These are phyloP conservation scores for Brassica balearica DNA, from an alignment of 441 rosid species.

Conservation along the genomic window DNA sequence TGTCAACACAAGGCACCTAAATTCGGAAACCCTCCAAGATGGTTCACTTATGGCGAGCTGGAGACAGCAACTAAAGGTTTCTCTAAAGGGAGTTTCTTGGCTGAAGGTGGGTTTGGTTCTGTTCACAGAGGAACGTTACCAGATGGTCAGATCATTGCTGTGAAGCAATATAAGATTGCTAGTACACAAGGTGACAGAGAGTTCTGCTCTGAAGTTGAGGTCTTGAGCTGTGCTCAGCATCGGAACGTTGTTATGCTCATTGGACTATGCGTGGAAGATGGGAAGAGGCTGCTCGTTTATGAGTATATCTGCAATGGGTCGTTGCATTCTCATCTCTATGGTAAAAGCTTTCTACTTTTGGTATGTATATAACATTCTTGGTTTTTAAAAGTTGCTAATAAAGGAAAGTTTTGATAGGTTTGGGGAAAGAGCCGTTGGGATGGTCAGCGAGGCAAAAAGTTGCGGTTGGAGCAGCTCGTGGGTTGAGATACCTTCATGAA, in stretches of 20 bases:
- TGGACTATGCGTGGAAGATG: conserved; percentile 71
- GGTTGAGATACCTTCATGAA: conserved; percentile 79
- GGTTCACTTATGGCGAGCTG: conserved; percentile 64
- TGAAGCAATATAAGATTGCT: conserved; percentile 72
- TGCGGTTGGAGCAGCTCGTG: conserved; percentile 83
- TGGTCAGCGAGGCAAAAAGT: conserved; percentile 75
- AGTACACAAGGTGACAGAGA: conserved; percentile 80
- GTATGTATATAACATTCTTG: not conserved
- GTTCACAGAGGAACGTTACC: conserved; percentile 68
- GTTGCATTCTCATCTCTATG: conserved; percentile 75
- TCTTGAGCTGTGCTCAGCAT: conserved; percentile 79
- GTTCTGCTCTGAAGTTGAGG: conserved; percentile 82
- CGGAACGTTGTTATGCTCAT: conserved; percentile 77
- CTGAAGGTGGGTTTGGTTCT: conserved; percentile 84
- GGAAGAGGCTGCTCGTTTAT: conserved; percentile 72
- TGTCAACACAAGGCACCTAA: conserved; percentile 77
- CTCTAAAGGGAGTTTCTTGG: conserved; percentile 66
- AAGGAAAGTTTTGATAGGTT: no score
- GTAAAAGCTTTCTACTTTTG: conserved; percentile 42
- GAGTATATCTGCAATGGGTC: conserved; percentile 79
- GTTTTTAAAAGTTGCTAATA: no score
- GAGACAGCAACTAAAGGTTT: conserved; percentile 68
- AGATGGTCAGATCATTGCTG: conserved; percentile 70
- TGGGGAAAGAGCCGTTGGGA: conserved; percentile 48
- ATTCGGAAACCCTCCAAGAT: conserved; percentile 79